Evolutionary conservation across 1,284 basidiomycete species (phyloP).

Genomic region (Puccinia triticina): DNA sequence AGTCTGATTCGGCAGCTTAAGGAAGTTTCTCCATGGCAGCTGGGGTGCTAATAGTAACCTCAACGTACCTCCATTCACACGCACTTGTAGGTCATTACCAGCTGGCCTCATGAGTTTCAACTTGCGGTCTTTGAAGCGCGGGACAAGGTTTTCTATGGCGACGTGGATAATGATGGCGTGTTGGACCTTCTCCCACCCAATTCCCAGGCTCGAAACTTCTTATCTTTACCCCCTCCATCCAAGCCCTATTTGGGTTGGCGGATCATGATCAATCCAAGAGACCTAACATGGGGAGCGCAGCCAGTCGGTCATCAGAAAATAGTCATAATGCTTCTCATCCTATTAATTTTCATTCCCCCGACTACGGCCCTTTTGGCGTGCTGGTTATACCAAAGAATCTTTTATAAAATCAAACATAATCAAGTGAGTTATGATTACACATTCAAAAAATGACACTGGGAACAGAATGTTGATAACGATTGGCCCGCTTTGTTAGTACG

Average conservation of each 20-base stretch:
- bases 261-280: conserved; percentile 74
- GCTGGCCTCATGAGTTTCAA: conserved; percentile 83
- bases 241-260: conserved; percentile 77
- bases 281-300: conserved; percentile 73
- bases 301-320: conserved; percentile 80
- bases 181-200: conserved; percentile 87
- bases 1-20: background rate
- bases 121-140: conserved; percentile 85
- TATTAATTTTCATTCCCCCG: conserved; percentile 76
- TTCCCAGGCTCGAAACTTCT: conserved; percentile 75
- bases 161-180: conserved; percentile 80
- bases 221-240: conserved; percentile 73
- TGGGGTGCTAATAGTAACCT: conserved; percentile 2
- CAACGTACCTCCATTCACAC: background rate
- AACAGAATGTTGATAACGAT: background rate
- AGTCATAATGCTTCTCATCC: conserved; percentile 79
- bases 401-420: conserved; percentile 92
- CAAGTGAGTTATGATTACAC: conserved; percentile 60
- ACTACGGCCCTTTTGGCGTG: conserved; percentile 81
- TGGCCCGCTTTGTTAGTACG: conserved; percentile 28
- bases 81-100: conserved; percentile 68
- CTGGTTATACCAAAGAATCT: conserved; percentile 85
- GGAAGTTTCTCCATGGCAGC: background rate
- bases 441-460: background rate
- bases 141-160: conserved; percentile 80